Conservation (phyloP, 805 yeast species). For the Kuraishia cidri region DNA sequence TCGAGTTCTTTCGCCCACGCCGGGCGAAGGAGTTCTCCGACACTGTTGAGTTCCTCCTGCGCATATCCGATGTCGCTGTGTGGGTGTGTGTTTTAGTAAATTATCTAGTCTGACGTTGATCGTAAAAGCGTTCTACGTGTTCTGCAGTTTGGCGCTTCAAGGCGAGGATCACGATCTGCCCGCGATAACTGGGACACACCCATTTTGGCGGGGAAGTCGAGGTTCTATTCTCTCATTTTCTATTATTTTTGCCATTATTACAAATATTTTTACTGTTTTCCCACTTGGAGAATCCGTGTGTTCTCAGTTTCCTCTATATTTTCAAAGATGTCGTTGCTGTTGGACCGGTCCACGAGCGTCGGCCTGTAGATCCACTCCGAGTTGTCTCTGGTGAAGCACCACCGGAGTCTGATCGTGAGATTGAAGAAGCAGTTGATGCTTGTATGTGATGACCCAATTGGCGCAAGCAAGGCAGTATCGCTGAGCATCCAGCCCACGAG, state of each 20-base stretch:
- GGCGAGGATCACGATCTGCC: no score
- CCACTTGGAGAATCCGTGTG: background rate
- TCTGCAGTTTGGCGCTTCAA: no score
- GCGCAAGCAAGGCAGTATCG: background rate
- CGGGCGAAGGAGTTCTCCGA: constrained; percentile 9
- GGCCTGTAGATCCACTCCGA: background rate
- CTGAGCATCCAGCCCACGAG: constrained; percentile 1
- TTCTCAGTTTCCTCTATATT: background rate
- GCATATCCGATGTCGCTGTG: no score
- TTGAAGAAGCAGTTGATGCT: background rate
- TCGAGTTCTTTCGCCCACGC: constrained; percentile 45
- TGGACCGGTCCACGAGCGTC: background rate
- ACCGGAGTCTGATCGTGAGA: background rate
- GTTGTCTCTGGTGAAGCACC: background rate
- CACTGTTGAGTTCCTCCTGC: constrained; percentile 11
- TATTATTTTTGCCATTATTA: no score
- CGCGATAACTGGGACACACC: no score
- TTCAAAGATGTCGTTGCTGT: background rate
- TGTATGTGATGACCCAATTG: no score
- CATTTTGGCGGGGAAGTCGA: no score
- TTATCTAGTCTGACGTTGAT: no score
- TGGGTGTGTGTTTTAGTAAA: no score
- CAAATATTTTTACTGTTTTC: no score
- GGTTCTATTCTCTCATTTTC: no score
- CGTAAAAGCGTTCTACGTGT: no score